phyloP scores from a whole-genome alignment of 2,329 filamentous ascomycete species.

The Knufia fluminis region DNA sequence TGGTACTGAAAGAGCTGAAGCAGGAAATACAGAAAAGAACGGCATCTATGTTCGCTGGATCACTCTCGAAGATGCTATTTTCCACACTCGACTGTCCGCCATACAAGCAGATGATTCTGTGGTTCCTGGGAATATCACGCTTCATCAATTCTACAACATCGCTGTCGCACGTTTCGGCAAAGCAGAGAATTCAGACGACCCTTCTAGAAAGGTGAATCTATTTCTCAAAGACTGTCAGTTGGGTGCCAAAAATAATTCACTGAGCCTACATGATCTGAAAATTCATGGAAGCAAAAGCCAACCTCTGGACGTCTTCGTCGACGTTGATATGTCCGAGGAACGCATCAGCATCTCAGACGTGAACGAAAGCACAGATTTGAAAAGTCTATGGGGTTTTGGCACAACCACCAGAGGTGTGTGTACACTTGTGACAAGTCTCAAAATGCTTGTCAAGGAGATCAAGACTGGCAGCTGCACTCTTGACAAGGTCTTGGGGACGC shows the following conservation, averaged over 20 bases:
- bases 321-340: conserved; percentile 1
- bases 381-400: conserved; percentile 4
- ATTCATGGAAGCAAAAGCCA: not conserved
- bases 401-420: conserved; percentile 2
- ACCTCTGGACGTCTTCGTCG: conserved; percentile 5
- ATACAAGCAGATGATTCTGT: not conserved
- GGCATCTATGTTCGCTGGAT: conserved; percentile 5
- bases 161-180: not conserved
- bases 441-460: not conserved
- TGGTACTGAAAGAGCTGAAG: too few species aligned
- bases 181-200: too few species aligned
- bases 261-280: conserved; percentile 3
- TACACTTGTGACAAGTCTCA: not conserved
- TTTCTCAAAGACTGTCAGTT: conserved; percentile 11
- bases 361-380: not conserved
- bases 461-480: not conserved
- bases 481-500: not conserved
- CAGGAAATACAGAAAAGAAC: not conserved
- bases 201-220: conserved; percentile 11
- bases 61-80: conserved; percentile 4
- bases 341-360: not conserved
- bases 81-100: conserved; percentile 1
- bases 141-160: not conserved
- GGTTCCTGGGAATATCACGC: not conserved
- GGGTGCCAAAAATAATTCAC: conserved; percentile 6